Percentiles rank a stretch among this genome's conserved stretches.
Conservation (phyloP, 345 rosid genomes). For the Hibiscus syriacus region DNA sequence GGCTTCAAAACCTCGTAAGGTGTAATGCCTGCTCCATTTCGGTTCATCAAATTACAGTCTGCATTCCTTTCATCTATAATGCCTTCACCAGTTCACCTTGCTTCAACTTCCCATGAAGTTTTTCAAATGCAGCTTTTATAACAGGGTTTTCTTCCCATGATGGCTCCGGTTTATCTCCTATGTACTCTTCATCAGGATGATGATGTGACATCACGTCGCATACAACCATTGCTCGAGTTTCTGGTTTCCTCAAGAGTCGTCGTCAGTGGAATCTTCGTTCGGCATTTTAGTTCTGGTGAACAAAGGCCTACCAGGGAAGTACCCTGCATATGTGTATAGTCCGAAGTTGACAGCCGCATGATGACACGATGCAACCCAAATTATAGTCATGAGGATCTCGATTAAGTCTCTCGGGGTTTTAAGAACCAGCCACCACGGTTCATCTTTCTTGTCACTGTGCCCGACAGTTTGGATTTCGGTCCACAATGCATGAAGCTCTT, state of each 20-base stretch:
- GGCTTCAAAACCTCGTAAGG: slow-evolving; percentile 42
- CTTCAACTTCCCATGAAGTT: slow-evolving; percentile 28
- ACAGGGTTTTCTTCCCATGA: slow-evolving; percentile 40
- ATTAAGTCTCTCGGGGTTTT: slow-evolving; percentile 25
- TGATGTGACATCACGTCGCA: slow-evolving; percentile 40
- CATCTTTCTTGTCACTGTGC: slow-evolving; percentile 41
- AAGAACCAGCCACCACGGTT: slow-evolving; percentile 43
- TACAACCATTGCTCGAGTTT: slow-evolving; percentile 33
- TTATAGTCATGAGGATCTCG: slow-evolving; percentile 25
- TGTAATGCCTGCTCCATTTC: slow-evolving; percentile 43
- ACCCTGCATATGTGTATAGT: slow-evolving; percentile 45
- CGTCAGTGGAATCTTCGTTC: slow-evolving; percentile 32
- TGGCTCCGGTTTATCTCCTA: slow-evolving; percentile 34
- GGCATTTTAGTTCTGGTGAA: slow-evolving; percentile 39
- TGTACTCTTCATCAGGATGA: slow-evolving; percentile 39
- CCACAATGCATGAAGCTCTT: slow-evolving; percentile 56
- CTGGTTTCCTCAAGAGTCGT: slow-evolving; percentile 35
- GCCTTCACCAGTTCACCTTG: slow-evolving; percentile 29
- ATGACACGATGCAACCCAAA: slow-evolving; percentile 41
- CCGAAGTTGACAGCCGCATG: slow-evolving; percentile 48
- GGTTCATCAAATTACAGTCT: slow-evolving; percentile 33
- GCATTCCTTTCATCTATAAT: slow-evolving; percentile 31
- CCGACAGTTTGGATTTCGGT: slow-evolving; percentile 34
- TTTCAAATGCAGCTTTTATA: slow-evolving; percentile 22
- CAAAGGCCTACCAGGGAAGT: slow-evolving; percentile 47